Evolutionary conservation across 2,329 filamentous ascomycete genomes (phyloP), one percentile per base, ranked within the genome.

Genomic region (Diplodia seriata): DNA sequence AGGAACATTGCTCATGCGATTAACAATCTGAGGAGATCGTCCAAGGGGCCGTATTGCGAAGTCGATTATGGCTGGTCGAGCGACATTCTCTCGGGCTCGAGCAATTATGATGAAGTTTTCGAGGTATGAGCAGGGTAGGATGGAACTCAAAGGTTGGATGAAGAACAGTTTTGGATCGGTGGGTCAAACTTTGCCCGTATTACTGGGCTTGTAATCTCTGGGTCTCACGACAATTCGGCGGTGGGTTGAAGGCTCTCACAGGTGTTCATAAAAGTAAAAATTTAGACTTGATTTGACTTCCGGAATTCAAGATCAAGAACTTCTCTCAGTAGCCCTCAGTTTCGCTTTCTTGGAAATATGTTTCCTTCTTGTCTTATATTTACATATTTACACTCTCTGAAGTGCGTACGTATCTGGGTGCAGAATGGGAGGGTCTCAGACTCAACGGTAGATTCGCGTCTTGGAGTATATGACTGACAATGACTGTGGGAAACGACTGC

Each of bases 21-120:
- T 40, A 76, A 78, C 43, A 68, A 31, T n/a, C 51, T 74, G 18
- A 70, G 74, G 23, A 74, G 70, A 43, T 55, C 47, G 26, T 71
- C 67, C 2, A 71, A 70, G 40, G 75, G 76, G 0, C 49, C n/a
- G n/a, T 80, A 74, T 72, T 78, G 76, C 69, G 68, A 64, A 4
- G 70, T 81, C 31, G 79, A 81, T 66, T 70, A 76, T 70, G 78
- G 78, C 7, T 80, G 78, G 78, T 33, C 53, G 36, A 38, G 54
- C 31, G 18, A 47, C 11, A 47, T 47, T 9, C 43, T 47, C n/a
- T 47, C 43, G 18, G 43, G 43, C 6, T 47, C 43, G 43, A 47
- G 43, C 43, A 47, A 47, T 11, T 47, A 47, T 8, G 43, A 47
- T 20, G 43, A 47, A 6, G 43, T 47, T n/a, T 47, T 47, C 43